Evolutionary conservation across 148 eudicot genomes (phyloP), one percentile per base, ranked within the genome.

Genomic region (Simmondsia chinensis): DNA sequence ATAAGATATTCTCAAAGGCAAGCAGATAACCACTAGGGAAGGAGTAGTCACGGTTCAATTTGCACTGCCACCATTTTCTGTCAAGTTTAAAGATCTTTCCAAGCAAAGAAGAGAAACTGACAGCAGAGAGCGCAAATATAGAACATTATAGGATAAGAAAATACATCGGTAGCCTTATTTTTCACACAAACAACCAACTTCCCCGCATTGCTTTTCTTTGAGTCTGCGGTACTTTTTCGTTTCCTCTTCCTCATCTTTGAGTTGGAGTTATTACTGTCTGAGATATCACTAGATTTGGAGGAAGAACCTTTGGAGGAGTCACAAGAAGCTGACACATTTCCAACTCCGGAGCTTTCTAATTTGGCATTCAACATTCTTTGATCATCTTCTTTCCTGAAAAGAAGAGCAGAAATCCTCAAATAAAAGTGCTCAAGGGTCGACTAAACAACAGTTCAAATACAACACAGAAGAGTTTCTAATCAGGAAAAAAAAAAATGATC

Each of bases 131-230:
- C 10, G 14, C 7, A 40, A 4, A 17, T 9, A 16, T 32, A 36
- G 29, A 32, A 36, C 20, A 24, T n/a, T n/a, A 47, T 1, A 42
- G 38, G 48, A 59, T 12, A 36, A 52, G 57, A 40, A 34, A 49
- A 28, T 68, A 76, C 83, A 46, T 74, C 69, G 23, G 43, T 17
- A 24, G 46, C 23, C 46, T 53, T 59, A 49, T 50, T 69, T 36
- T 60, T 55, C 46, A 33, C 38, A 15, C 17, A 41, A 40, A 3
- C 48, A 37, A 25, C 25, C 18, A 16, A 3, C 36, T 45, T 16
- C 14, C 25, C 25, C 27, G 27, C 51, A 48, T 18, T 63, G 59
- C 44, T 60, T 37, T 69, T 66, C 46, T 48, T 54, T 38, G 57
- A 26, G 15, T 42, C 44, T 20, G 48, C 39, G 39, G 33, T 46